Evolutionary conservation across 2,329 filamentous ascomycete genomes (phyloP).

Genomic region (Microcera coccophila): DNA sequence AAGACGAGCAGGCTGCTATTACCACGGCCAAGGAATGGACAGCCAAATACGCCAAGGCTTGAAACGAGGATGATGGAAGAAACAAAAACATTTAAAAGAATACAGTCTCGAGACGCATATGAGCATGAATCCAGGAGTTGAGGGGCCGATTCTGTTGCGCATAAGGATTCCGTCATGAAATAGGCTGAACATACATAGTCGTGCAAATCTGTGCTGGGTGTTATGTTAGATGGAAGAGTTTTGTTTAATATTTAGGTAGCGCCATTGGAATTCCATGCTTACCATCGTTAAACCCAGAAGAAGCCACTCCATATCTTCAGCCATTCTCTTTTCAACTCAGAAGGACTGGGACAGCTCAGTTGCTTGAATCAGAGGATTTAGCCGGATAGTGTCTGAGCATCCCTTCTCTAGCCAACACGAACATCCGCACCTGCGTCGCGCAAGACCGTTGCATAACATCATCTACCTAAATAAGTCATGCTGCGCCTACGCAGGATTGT

Average conservation of each 20-base stretch:
- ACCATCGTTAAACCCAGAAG: constrained; percentile 7
- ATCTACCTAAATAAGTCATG: constrained; percentile 48
- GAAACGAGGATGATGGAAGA: constrained; percentile 6
- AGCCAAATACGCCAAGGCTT: constrained; percentile 66
- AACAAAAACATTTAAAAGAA: constrained; percentile 5
- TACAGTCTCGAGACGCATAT: constrained; percentile 4
- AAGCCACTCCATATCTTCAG: constrained; percentile 41
- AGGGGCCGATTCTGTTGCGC: constrained; percentile 4
- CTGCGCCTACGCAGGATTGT: constrained; percentile 51
- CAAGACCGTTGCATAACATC: constrained; percentile 46
- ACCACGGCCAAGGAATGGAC: constrained; percentile 93
- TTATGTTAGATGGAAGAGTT: not conserved
- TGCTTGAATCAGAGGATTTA: no score
- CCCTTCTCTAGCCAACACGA: constrained; percentile 39
- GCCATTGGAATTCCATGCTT: not conserved
- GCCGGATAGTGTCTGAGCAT: constrained; percentile 53
- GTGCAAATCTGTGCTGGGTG: not conserved
- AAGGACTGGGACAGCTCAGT: constrained; percentile 39
- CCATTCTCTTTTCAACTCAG: constrained; percentile 40
- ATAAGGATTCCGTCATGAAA: not conserved
- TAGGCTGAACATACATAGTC: not conserved
- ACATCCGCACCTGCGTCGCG: constrained; percentile 38
- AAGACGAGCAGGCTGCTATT: constrained; percentile 89
- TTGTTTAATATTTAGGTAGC: not conserved
- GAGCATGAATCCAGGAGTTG: constrained; percentile 9